phyloP scores from a whole-genome alignment of 2,329 filamentous ascomycete genomes.

The Capronia epimyces region DNA sequence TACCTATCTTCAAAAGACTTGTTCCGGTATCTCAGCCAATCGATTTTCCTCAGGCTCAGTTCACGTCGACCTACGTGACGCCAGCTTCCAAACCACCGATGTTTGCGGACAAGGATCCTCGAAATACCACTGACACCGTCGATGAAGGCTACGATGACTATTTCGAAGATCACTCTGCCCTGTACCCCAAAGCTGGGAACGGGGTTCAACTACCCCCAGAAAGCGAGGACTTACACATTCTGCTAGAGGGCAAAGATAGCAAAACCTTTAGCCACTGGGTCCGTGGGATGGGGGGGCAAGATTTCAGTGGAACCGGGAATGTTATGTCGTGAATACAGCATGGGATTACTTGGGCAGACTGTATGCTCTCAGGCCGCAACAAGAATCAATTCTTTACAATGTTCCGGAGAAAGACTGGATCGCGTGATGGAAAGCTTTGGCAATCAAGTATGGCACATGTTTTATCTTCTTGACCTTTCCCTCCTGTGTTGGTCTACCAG shows the following conservation, averaged over 20 bases:
- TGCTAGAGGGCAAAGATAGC: constrained; percentile 55
- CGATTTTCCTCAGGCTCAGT: constrained; percentile 19
- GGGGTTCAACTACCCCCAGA: constrained; percentile 56
- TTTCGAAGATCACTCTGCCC: constrained; percentile 52
- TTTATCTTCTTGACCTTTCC: too few species aligned
- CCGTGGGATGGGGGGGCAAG: constrained; percentile 15
- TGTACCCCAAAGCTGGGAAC: constrained; percentile 57
- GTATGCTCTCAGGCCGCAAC: too few species aligned
- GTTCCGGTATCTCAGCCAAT: constrained; percentile 9
- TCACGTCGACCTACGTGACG: constrained; percentile 26
- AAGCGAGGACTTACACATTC: constrained; percentile 55
- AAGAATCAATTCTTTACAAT: too few species aligned
- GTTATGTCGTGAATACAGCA: not conserved
- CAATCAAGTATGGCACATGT: too few species aligned
- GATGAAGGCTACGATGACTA: constrained; percentile 43
- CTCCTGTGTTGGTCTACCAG: too few species aligned
- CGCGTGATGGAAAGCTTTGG: too few species aligned
- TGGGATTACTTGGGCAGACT: not conserved
- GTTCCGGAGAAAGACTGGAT: too few species aligned
- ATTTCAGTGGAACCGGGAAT: constrained; percentile 21
- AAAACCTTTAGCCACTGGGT: constrained; percentile 52
- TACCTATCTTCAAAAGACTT: constrained; percentile 27
- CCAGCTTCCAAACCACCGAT: constrained; percentile 13
- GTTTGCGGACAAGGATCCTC: constrained; percentile 4
- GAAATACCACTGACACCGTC: constrained; percentile 18